A percentile compares a stretch with the other conserved stretches of the same genome.
These are phyloP conservation scores for Penicillium sclerotigenum DNA, from an alignment of 2,329 filamentous ascomycete genomes.

Conservation along the genomic window DNA sequence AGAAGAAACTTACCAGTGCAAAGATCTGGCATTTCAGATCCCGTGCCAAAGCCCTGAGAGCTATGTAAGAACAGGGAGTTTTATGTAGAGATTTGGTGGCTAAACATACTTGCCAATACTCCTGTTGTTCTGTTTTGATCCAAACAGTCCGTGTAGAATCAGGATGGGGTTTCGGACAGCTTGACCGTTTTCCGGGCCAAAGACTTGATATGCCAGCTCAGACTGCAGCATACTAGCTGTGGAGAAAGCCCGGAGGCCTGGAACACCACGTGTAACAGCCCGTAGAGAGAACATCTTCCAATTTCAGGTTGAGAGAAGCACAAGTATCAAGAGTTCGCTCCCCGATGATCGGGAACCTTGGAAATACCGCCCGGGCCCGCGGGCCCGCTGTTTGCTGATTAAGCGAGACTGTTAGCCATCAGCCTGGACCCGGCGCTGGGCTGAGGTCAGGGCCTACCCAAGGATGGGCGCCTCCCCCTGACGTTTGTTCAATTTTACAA, in stretches of 20 bases:
- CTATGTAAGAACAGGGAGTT: not conserved
- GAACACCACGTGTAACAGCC: conserved; percentile 3
- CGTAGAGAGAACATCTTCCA: conserved; percentile 12
- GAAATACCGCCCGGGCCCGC: not conserved
- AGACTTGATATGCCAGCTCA: conserved; percentile 38
- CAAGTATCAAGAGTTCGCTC: not conserved
- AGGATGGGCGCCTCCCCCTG: no score
- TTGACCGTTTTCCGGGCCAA: conserved; percentile 35
- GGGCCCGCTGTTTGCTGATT: conserved; percentile 10
- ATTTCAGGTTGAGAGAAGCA: not conserved
- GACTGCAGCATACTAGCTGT: conserved; percentile 27
- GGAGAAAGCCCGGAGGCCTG: conserved; percentile 31
- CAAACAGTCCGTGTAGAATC: conserved; percentile 89
- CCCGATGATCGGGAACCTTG: not conserved
- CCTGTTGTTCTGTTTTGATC: conserved; percentile 92
- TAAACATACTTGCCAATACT: conserved; percentile 81
- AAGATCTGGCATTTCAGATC: conserved; percentile 79
- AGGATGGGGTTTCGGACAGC: conserved; percentile 62
- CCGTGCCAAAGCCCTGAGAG: conserved; percentile 64
- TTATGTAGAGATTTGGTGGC: no score
- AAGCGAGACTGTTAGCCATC: not conserved
- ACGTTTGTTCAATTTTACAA: no score
- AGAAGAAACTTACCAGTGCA: conserved; percentile 60
- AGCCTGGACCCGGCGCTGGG: no score
- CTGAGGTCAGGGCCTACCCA: no score